Evolutionary conservation across 768 basidiomycete species (phyloP).

Genomic region (Calvatia gigantea): DNA sequence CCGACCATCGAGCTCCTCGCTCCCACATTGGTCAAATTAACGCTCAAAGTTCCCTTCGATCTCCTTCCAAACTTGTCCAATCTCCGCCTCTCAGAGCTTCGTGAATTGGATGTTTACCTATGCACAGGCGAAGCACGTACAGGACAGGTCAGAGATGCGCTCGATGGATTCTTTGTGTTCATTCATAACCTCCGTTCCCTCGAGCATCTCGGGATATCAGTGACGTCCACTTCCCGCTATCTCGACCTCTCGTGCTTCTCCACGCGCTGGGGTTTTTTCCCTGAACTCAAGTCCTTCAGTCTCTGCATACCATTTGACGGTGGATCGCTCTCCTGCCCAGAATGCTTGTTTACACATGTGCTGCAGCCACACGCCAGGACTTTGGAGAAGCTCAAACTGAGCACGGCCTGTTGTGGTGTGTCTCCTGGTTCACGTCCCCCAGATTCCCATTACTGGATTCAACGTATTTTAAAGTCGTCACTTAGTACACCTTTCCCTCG

Average conservation of each 20-base stretch:
- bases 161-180: slow-evolving; percentile 43
- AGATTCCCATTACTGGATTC: slow-evolving; percentile 38
- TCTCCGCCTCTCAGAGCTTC: slow-evolving; percentile 31
- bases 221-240: slow-evolving; percentile 31
- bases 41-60: slow-evolving; percentile 36
- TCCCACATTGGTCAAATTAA: slow-evolving; percentile 28
- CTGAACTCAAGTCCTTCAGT: slow-evolving; percentile 32
- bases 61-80: slow-evolving; percentile 30
- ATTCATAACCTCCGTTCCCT: slow-evolving; percentile 38
- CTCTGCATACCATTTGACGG: slow-evolving; percentile 46
- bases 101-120: slow-evolving; percentile 32
- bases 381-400: slow-evolving; percentile 33
- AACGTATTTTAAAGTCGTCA: slow-evolving; percentile 28
- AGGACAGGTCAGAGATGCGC: slow-evolving; percentile 28
- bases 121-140: slow-evolving; percentile 26
- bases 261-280: slow-evolving; percentile 32
- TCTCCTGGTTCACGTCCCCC: slow-evolving; percentile 19
- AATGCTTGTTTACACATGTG: slow-evolving; percentile 31
- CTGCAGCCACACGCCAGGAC: slow-evolving; percentile 27
- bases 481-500: slow-evolving; percentile 23
- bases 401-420: slow-evolving; percentile 26
- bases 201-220: slow-evolving; percentile 30
- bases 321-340: slow-evolving; percentile 32
- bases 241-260: slow-evolving; percentile 40
- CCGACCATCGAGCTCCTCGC: slow-evolving; percentile 31